phyloP scores from a whole-genome alignment of 768 basidiomycete genomes.

The Lactarius sp. region DNA sequence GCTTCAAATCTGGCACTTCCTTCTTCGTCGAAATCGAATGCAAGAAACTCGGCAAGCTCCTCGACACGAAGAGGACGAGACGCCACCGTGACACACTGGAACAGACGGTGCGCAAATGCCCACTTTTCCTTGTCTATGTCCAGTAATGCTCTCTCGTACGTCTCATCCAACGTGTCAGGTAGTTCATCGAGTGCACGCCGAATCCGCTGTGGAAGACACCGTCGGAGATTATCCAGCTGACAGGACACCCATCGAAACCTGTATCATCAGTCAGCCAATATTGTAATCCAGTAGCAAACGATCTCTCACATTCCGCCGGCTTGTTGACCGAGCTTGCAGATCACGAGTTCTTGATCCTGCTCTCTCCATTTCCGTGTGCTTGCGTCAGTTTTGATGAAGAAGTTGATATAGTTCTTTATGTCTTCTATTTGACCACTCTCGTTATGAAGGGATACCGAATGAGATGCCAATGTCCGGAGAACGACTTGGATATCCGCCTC shows the following conservation, averaged over 20 bases:
- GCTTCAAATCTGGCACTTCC: not conserved
- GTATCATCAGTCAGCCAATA: too few species aligned
- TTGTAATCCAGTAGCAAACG: not conserved
- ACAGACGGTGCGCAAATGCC: not conserved
- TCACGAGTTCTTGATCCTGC: not conserved
- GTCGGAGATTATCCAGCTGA: not conserved
- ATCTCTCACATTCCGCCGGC: not conserved
- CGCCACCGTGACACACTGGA: slow-evolving; percentile 4
- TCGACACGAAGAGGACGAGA: not conserved
- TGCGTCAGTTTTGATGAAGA: not conserved
- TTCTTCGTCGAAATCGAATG: not conserved
- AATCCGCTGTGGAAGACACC: too few species aligned
- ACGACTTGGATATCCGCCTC: too few species aligned
- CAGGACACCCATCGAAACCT: not conserved
- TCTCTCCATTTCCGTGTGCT: not conserved
- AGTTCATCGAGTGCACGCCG: not conserved
- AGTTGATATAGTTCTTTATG: not conserved
- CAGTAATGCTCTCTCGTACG: not conserved
- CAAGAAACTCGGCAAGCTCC: slow-evolving; percentile 5
- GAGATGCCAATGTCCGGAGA: not conserved
- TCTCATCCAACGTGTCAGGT: not conserved
- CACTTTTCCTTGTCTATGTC: not conserved
- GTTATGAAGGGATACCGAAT: not conserved
- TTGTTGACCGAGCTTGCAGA: not conserved
- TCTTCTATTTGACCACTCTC: not conserved